Conservation (phyloP, 2,329 filamentous ascomycete genomes). For the Ophiostoma quercus region DNA sequence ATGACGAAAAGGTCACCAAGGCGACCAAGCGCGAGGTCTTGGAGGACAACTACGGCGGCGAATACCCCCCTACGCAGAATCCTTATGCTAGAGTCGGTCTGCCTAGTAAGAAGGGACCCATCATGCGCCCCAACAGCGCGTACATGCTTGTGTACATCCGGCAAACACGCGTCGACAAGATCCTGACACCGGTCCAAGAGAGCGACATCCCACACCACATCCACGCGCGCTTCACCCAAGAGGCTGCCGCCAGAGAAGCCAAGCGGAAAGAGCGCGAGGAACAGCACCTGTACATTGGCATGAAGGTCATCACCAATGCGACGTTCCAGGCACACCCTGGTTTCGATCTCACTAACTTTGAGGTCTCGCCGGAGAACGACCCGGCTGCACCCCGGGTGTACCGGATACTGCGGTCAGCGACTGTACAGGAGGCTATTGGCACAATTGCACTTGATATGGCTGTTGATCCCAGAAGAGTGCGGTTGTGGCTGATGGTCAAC, state of each 20-base stretch:
- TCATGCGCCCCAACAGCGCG: constrained; percentile 71
- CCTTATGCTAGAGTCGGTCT: constrained; percentile 43
- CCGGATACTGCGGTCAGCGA: constrained; percentile 68
- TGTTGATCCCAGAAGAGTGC: constrained; percentile 62
- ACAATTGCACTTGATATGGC: constrained; percentile 66
- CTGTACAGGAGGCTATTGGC: constrained; percentile 67
- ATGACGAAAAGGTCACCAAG: constrained; percentile 94
- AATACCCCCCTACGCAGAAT: constrained; percentile 53
- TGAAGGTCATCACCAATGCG: constrained; percentile 74
- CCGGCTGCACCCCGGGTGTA: constrained; percentile 66
- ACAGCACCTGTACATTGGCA: constrained; percentile 83
- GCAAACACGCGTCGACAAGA: constrained; percentile 74
- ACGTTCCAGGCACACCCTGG: constrained; percentile 77
- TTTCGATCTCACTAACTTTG: constrained; percentile 73
- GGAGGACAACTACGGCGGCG: constrained; percentile 94
- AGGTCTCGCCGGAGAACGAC: constrained; percentile 51
- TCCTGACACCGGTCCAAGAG: constrained; percentile 70
- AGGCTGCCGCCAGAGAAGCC: constrained; percentile 68
- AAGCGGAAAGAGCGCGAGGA: constrained; percentile 86
- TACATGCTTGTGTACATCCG: constrained; percentile 99
- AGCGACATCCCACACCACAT: constrained; percentile 79
- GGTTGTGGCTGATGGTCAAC: constrained; percentile 97
- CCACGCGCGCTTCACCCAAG: constrained; percentile 50
- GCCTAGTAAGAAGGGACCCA: constrained; percentile 49
- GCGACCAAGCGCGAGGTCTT: constrained; percentile 86